Conservation (phyloP, 1,284 basidiomycete genomes). For the Leccinum ponderosum region DNA sequence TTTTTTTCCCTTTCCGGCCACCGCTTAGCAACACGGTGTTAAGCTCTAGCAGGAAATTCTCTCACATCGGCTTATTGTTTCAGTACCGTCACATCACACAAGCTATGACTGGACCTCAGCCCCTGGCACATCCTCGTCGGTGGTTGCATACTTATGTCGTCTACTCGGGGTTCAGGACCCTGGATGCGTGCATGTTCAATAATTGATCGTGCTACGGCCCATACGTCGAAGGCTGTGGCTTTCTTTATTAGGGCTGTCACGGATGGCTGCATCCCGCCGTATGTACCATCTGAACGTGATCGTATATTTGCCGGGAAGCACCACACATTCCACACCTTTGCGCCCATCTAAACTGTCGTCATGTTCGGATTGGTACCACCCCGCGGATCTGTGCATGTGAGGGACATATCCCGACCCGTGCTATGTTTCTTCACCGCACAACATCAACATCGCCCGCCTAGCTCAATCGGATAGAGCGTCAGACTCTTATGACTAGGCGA, state of each 20-base stretch:
- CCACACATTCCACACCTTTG: slow-evolving; percentile 27
- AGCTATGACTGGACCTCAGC: background rate
- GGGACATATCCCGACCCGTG: background rate
- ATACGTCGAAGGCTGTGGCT: slow-evolving; percentile 16
- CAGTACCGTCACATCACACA: background rate
- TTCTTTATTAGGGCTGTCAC: slow-evolving; percentile 17
- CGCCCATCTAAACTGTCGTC: slow-evolving; percentile 19
- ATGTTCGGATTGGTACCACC: background rate
- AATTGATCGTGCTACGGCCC: slow-evolving; percentile 14
- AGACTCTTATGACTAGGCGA: slow-evolving; percentile 56
- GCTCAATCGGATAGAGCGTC: slow-evolving; percentile 88
- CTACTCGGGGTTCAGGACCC: slow-evolving; percentile 20
- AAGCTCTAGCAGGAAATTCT: background rate
- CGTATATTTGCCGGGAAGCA: slow-evolving; percentile 9
- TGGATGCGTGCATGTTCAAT: slow-evolving; percentile 21
- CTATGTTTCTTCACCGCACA: background rate
- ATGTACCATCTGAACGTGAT: slow-evolving; percentile 9
- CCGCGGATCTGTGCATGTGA: background rate
- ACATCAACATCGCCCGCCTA: slow-evolving; percentile 57
- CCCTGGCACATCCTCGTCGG: background rate
- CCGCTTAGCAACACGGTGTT: background rate
- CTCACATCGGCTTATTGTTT: background rate
- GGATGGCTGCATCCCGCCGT: slow-evolving; percentile 17
- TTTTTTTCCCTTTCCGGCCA: background rate
- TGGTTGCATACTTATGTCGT: background rate